These are phyloP conservation scores for Hirschioporus abietinus DNA, from an alignment of 768 basidiomycete genomes.

Conservation along the genomic window DNA sequence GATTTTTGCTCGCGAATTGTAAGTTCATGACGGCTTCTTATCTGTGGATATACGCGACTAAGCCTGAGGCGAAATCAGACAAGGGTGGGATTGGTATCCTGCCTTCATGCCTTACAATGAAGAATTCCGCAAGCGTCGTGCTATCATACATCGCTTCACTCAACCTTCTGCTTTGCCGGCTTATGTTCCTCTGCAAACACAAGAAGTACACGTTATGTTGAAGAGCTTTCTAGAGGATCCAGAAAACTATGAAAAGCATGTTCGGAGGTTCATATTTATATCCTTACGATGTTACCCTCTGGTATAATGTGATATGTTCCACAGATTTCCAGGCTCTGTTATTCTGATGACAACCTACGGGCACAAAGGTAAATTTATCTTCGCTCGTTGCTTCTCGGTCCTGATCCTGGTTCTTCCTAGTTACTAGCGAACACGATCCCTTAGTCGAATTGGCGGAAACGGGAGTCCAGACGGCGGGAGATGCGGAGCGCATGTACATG, in stretches of 20 bases:
- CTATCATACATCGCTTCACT: constrained; percentile 21
- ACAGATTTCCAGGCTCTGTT: background rate
- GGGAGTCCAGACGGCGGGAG: constrained; percentile 4
- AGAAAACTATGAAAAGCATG: constrained; percentile 3
- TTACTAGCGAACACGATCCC: constrained; percentile 4
- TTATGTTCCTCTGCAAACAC: constrained; percentile 7
- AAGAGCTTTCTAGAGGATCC: constrained; percentile 6
- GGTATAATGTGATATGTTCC: background rate
- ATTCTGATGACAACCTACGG: constrained; percentile 1
- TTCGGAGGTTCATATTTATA: background rate
- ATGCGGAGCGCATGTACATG: background rate
- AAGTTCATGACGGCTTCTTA: background rate
- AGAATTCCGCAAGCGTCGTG: constrained; percentile 20
- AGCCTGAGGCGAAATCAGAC: background rate
- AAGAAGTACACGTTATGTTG: constrained; percentile 3
- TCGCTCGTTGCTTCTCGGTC: background rate
- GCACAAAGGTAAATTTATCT: constrained; percentile 1
- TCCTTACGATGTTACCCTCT: background rate
- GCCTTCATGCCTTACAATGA: constrained; percentile 21
- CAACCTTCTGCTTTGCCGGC: constrained; percentile 8
- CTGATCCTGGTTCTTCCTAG: background rate
- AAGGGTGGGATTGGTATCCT: background rate
- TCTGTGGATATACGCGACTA: background rate
- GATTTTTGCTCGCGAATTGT: constrained; percentile 15
- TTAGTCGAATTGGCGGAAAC: constrained; percentile 6